Evolutionary conservation across 78 protist species (phyloP), one percentile per base, ranked within the genome.

Genomic region (Dictyostelium citrinum): DNA sequence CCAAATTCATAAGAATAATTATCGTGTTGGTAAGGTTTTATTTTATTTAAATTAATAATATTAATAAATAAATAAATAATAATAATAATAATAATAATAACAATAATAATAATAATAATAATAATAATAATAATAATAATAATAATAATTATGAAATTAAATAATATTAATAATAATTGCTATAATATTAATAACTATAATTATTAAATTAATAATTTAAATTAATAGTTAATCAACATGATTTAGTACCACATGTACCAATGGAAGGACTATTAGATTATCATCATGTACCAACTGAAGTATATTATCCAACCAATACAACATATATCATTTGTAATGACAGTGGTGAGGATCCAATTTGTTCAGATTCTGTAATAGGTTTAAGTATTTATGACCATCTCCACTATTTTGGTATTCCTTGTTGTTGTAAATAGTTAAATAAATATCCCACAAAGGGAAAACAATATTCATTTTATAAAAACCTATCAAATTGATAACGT

Each of bases 221-320:
- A 43, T 43, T 43, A 10, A 43, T 43, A 27, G 75, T 64, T 17
- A 86, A 86, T 43, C 60, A 45, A 64, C 6, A 86, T 5, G 92
- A 86, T 64, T 17, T 86, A 14, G 92, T 86, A 6, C 92, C 92
- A 55, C 92, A 86, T 43, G 84, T 86, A 10, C 79, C 92, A 24
- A 75, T 78, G 41, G 58, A 86, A 77, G 82, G n/a, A n/a, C 43
- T 61, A 9, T 16, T 77, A 46, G n/a, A n/a, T 7, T 86, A 86
- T 14, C 79, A 86, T 14, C 92, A 86, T 45, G 84, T 86, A 33
- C 82, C 92, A 29, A 86, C 70, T 16, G 92, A 86, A 77, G 75
- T 86, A 6, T 86, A 58, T 58, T 86, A 61, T 75, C 20, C 24
- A n/a, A 39, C 45, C 24, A 75, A 39, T 61, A 22, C 46, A 24